A percentile compares a stretch with the other conserved stretches of the same genome.
Evolutionary conservation across 1,284 basidiomycete species (phyloP).

Genomic region (Pascua sp.): DNA sequence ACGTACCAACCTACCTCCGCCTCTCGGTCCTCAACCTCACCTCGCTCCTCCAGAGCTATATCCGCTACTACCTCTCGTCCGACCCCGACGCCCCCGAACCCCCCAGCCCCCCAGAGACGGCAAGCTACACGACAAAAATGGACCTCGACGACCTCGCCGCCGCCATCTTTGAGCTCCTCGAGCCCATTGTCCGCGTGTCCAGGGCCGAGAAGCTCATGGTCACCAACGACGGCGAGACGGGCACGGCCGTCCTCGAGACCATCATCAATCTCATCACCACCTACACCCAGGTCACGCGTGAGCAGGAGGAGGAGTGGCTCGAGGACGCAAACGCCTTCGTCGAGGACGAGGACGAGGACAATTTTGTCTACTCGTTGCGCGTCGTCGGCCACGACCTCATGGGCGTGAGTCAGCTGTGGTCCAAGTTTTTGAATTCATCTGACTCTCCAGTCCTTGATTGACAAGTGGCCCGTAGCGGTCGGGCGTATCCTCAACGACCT

Average conservation of each 20-base stretch:
- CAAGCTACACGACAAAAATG: constrained; percentile 61
- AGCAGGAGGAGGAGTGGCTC: constrained; percentile 84
- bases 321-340: constrained; percentile 87
- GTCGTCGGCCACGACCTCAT: constrained; percentile 81
- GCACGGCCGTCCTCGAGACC: constrained; percentile 53
- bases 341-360: constrained; percentile 91
- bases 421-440: neutral
- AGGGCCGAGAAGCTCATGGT: constrained; percentile 23
- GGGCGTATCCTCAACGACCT: constrained; percentile 59
- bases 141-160: constrained; percentile 66
- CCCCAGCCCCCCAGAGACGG: constrained; percentile 63
- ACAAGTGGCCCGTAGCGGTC: constrained; percentile 61
- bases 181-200: constrained; percentile 56
- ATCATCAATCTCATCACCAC: constrained; percentile 63
- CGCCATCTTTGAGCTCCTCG: constrained; percentile 75
- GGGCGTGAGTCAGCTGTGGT: constrained; percentile 55
- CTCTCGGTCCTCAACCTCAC: constrained; percentile 65
- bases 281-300: constrained; percentile 77
- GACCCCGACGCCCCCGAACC: constrained; percentile 52
- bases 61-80: constrained; percentile 61
- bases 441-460: constrained; percentile 62
- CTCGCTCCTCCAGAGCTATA: constrained; percentile 63
- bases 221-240: constrained; percentile 31
- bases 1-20: constrained; percentile 61
- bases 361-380: constrained; percentile 73